These are phyloP conservation scores for Phalaenopsis aphrodite DNA, from an alignment of 106 monocot genomes.

Conservation along the genomic window DNA sequence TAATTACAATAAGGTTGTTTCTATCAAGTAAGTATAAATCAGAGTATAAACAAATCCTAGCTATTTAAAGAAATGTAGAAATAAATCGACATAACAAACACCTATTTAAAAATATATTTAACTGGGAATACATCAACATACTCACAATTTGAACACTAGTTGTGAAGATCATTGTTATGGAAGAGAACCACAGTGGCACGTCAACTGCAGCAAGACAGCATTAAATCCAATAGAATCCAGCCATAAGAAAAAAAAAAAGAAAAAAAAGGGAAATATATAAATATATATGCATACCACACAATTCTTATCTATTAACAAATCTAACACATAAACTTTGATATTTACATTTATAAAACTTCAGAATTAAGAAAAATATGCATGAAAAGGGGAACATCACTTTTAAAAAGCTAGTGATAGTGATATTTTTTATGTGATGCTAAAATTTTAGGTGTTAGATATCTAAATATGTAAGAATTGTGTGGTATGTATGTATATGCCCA, in stretches of 20 bases:
- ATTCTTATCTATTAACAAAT: no score
- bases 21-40: background rate
- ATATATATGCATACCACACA: no score
- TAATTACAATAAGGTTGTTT: background rate
- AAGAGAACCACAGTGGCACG: constrained; percentile 52
- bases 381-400: no score
- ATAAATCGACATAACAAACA: background rate
- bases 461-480: no score
- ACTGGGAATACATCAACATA: constrained; percentile 2
- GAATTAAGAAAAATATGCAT: no score
- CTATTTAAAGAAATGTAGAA: background rate
- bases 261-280: no score
- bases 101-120: background rate
- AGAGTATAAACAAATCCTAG: background rate
- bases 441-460: no score
- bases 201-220: constrained; percentile 48
- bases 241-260: background rate
- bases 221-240: background rate
- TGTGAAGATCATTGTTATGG: constrained; percentile 24
- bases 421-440: no score
- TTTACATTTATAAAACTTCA: no score
- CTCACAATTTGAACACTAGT: constrained; percentile 48
- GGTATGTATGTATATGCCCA: no score
- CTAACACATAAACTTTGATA: no score
- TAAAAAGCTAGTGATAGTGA: no score